Conservation (phyloP, 2,329 filamentous ascomycete genomes). For the Myriangium duriaei region DNA sequence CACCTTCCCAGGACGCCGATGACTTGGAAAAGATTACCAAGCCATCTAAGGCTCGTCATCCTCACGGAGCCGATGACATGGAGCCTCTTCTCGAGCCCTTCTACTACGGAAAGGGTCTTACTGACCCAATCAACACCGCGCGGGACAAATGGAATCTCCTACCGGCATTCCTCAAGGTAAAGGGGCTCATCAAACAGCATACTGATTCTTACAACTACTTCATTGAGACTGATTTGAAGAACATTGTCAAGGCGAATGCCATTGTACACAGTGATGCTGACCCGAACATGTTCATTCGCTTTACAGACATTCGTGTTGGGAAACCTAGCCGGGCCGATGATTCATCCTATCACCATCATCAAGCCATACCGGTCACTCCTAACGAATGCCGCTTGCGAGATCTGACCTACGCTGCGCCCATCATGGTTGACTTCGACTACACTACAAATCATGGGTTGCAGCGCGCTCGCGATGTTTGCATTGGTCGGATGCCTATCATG, state of each 20-base stretch:
- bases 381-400: slow-evolving; percentile 95
- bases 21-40: slow-evolving; percentile 6
- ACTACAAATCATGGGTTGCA: slow-evolving; percentile 71
- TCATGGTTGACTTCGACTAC: slow-evolving; percentile 67
- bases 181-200: slow-evolving; percentile 92
- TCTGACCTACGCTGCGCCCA: slow-evolving; percentile 94
- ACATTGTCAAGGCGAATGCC: slow-evolving; percentile 85
- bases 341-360: slow-evolving; percentile 40
- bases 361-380: slow-evolving; percentile 51
- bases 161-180: slow-evolving; percentile 95
- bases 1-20: neutral
- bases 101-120: slow-evolving; percentile 55
- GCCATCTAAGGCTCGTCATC: slow-evolving; percentile 8
- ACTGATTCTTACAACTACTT: slow-evolving; percentile 99
- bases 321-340: slow-evolving; percentile 68
- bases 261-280: slow-evolving; percentile 86
- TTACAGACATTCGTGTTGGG: slow-evolving; percentile 68
- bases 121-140: slow-evolving; percentile 57
- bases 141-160: slow-evolving; percentile 92
- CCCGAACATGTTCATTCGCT: slow-evolving; percentile 68
- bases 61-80: slow-evolving; percentile 14
- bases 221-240: slow-evolving; percentile 89
- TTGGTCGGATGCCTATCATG: slow-evolving; percentile 94
- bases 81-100: slow-evolving; percentile 56
- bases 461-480: slow-evolving; percentile 59